Base-by-base conservation (phyloP, 257 asterid species). In the Cynanchum wilfordii region DNA sequence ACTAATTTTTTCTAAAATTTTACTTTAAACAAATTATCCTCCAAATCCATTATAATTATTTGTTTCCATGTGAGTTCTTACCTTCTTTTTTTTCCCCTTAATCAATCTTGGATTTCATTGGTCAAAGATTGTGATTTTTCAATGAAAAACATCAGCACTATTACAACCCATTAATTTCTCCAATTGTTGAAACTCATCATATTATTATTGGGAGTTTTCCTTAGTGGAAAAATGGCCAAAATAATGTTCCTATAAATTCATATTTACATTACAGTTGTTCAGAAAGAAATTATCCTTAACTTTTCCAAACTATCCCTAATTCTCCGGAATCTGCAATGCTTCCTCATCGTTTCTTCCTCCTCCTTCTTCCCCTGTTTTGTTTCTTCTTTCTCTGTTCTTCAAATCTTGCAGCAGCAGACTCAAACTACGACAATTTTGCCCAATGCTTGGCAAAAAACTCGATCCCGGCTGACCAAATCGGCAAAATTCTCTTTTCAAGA, bases 341-440 rank as follows among this genome's bases (percentile, higher is more conserved):
- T 63, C 2, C 68, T 63, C 9, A 17, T 1, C 45, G 19, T 10
- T 63, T 63, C 10, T 63, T 63, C 10, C 47, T 63, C 19, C 68
- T 42, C 8, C 47, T 33, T 33, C 45, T 63, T 1, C 3, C 42
- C 66, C 22, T 60, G 6, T 9, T 30, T 7, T 33, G 25, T 33
- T 63, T 63, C 4, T 33, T 22, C 47, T 8, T 63, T 33, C 68
- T 63, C 15, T 6, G 24, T 63, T 63, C 68, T 33, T 17, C 20
- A 6, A 44, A 17, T 24, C 42, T 63, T 33, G 68, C 20, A 17
- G 47, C 68, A 3, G 19, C 68, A 7, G 47, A 63, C 7, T 63
- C 68, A 22, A 63, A 63, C 19, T 63, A 63, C 10, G 68, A 63
- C 24, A 63, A 63, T 30, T 63, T 63, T 63, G 45, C 68, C 36